These are phyloP conservation scores for Musa acuminata DNA, from an alignment of 176 grass and related monocot species.

Conservation along the genomic window DNA sequence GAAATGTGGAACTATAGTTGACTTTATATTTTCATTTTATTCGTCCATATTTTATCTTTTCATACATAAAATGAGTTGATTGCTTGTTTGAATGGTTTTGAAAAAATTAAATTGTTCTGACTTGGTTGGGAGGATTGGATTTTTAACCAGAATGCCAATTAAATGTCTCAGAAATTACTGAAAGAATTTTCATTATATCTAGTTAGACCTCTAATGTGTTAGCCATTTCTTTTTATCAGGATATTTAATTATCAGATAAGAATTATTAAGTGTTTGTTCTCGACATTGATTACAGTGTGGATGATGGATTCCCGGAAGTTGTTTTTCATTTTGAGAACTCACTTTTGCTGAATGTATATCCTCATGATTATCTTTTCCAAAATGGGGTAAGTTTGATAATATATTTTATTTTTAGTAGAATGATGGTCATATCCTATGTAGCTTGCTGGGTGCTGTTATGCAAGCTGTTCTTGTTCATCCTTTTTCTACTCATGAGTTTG, in stretches of 20 bases:
- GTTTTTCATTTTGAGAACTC: conserved; percentile 70
- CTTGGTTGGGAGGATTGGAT: too few relatives aligned
- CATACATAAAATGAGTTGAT: too few relatives aligned
- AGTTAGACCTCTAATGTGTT: background rate
- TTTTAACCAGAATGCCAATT: too few relatives aligned
- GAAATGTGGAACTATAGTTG: too few relatives aligned
- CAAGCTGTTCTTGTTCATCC: background rate
- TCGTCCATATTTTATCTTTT: too few relatives aligned
- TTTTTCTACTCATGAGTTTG: background rate
- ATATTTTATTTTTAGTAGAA: conserved; percentile 12
- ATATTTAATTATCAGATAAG: background rate
- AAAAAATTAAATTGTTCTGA: too few relatives aligned
- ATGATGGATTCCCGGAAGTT: conserved; percentile 69
- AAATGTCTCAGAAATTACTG: too few relatives aligned
- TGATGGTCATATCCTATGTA: too few relatives aligned
- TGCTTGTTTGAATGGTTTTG: too few relatives aligned
- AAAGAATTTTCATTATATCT: background rate
- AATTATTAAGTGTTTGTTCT: background rate
- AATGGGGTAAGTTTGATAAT: conserved; percentile 43
- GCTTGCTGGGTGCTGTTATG: background rate
- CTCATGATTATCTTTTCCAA: conserved; percentile 91
- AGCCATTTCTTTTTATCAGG: background rate
- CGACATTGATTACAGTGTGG: conserved; percentile 41
- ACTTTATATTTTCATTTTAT: too few relatives aligned
- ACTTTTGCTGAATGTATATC: conserved; percentile 63